phyloP scores from a whole-genome alignment of 306 rosid genomes.

The Begonia peltatifolia region DNA sequence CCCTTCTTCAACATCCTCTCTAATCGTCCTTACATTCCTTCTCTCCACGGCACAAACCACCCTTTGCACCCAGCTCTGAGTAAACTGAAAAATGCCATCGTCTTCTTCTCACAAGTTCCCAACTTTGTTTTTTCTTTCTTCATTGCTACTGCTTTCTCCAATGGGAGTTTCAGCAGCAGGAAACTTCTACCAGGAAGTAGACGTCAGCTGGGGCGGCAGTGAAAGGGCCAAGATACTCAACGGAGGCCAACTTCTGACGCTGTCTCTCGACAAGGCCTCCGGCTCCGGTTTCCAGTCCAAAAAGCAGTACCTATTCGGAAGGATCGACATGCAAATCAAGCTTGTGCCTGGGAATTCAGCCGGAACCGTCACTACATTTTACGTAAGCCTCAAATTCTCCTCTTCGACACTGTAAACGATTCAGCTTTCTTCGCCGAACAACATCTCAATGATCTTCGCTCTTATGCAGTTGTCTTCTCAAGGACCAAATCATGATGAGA shows the following conservation, averaged over 20 bases:
- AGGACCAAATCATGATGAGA: constrained; percentile 34
- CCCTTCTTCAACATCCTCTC: constrained; percentile 3
- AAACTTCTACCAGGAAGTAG: constrained; percentile 49
- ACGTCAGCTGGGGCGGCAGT: constrained; percentile 46
- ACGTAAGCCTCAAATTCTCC: constrained; percentile 25
- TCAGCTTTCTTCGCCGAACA: background rate
- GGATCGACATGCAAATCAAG: constrained; percentile 67
- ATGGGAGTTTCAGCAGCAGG: constrained; percentile 24
- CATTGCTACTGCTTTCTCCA: constrained; percentile 4
- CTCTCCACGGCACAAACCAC: background rate
- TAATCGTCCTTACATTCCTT: background rate
- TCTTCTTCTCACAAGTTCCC: constrained; percentile 3
- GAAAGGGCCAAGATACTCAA: constrained; percentile 37
- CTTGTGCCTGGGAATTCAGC: constrained; percentile 75
- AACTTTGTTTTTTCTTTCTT: constrained; percentile 2
- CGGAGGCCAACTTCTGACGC: constrained; percentile 56
- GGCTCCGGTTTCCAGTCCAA: constrained; percentile 82
- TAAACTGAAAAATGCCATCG: constrained; percentile 9
- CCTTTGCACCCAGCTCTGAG: background rate
- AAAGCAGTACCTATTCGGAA: constrained; percentile 41
- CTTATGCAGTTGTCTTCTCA: constrained; percentile 56
- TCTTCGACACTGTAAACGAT: background rate
- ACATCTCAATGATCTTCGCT: background rate
- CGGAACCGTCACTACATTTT: constrained; percentile 73
- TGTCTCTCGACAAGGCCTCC: constrained; percentile 53